Conservation (phyloP, 2,329 filamentous ascomycete genomes). For the Botrytis hyacinthi region DNA sequence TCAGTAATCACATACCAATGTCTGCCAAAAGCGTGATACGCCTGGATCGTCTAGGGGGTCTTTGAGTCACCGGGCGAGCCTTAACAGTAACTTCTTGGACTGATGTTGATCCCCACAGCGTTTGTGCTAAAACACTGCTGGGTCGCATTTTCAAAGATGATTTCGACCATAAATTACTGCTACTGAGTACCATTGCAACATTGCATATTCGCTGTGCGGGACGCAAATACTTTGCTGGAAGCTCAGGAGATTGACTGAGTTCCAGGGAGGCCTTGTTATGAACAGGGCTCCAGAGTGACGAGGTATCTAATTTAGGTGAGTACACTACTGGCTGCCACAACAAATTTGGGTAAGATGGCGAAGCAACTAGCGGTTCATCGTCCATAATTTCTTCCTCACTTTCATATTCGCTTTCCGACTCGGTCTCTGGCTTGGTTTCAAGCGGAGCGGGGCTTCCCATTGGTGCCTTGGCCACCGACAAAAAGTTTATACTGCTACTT, state of each 20-base stretch:
- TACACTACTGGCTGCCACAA: constrained; percentile 7
- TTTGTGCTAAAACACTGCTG: constrained; percentile 24
- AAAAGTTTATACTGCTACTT: constrained; percentile 43
- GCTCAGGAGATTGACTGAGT: constrained; percentile 23
- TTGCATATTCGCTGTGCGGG: constrained; percentile 29
- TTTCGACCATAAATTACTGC: constrained; percentile 36
- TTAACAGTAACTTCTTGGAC: constrained; percentile 34
- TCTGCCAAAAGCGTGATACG: constrained; percentile 60
- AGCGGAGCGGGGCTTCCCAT: constrained; percentile 55
- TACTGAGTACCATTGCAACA: constrained; percentile 29
- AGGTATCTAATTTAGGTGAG: background rate
- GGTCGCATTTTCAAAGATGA: constrained; percentile 22
- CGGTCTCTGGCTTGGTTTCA: constrained; percentile 43
- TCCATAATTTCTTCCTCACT: constrained; percentile 10
- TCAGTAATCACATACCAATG: constrained; percentile 43
- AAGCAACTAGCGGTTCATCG: background rate
- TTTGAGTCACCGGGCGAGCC: constrained; percentile 49
- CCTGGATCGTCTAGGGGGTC: constrained; percentile 54
- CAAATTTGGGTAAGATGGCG: background rate
- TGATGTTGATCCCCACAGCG: constrained; percentile 36
- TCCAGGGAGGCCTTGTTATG: background rate
- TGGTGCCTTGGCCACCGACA: constrained; percentile 43
- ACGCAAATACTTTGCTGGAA: constrained; percentile 35
- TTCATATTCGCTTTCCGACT: background rate
- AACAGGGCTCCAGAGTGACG: background rate